Percentiles rank a stretch among this genome's conserved stretches.
These are phyloP conservation scores for Saccharomycopsis oosterbeekiorum DNA, from an alignment of 805 yeast species.

Conservation along the genomic window DNA sequence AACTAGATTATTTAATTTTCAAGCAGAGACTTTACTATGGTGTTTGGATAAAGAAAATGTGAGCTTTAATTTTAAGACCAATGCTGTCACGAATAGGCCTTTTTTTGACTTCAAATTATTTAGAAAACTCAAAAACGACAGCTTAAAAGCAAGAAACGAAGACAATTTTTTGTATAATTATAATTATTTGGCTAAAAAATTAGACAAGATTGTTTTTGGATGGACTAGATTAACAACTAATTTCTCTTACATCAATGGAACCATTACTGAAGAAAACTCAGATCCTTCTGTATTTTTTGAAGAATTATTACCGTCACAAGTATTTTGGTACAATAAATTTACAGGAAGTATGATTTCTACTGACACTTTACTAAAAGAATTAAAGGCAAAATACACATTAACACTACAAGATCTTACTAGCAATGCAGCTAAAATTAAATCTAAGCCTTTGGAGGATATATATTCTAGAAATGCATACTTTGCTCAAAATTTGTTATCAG, in stretches of 20 bases:
- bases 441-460: not conserved
- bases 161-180: slow-evolving; percentile 26
- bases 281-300: slow-evolving; percentile 11
- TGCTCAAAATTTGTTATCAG: slow-evolving; percentile 67
- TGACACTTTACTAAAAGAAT: slow-evolving; percentile 24
- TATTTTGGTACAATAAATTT: slow-evolving; percentile 39
- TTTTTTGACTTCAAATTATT: slow-evolving; percentile 19
- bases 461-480: slow-evolving; percentile 2
- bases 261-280: not conserved
- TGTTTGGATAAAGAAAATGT: slow-evolving; percentile 42
- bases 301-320: slow-evolving; percentile 4
- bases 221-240: slow-evolving; percentile 31
- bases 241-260: not conserved
- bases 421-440: not conserved
- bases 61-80: slow-evolving; percentile 24
- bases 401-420: slow-evolving; percentile 7
- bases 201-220: slow-evolving; percentile 40
- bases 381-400: slow-evolving; percentile 15
- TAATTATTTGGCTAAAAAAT: slow-evolving; percentile 13
- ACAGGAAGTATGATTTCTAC: slow-evolving; percentile 38
- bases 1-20: slow-evolving; percentile 39
- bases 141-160: slow-evolving; percentile 18
- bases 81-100: slow-evolving; percentile 21
- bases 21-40: slow-evolving; percentile 48
- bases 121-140: slow-evolving; percentile 5